A percentile compares a stretch with the other conserved stretches of the same genome.
Evolutionary conservation across 2,329 filamentous ascomycete genomes (phyloP).

Genomic region (Aspergillus quadricinctus): DNA sequence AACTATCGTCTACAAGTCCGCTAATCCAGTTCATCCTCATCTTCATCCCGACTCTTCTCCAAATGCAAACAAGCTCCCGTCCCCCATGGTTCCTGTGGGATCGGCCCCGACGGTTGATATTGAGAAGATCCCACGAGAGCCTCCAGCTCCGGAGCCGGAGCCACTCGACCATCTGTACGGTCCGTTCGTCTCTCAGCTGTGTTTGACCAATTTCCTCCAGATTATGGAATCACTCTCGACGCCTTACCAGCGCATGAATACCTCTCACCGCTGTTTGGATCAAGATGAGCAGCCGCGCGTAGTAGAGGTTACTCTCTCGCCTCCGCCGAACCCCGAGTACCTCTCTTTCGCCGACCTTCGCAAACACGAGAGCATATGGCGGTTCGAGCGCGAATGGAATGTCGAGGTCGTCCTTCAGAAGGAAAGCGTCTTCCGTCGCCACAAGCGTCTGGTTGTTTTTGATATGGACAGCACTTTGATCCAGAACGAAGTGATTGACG

Average conservation of each 20-base stretch:
- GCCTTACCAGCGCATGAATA: constrained; percentile 46
- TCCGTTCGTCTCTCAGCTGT: constrained; percentile 51
- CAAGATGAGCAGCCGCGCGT: constrained; percentile 46
- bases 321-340: constrained; percentile 46
- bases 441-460: constrained; percentile 87
- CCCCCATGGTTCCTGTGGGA: constrained; percentile 40
- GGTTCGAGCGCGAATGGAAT: constrained; percentile 85
- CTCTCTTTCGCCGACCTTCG: constrained; percentile 62
- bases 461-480: constrained; percentile 99
- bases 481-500: constrained; percentile 94
- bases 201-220: constrained; percentile 53
- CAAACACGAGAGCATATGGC: constrained; percentile 75
- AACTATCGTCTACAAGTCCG: constrained; percentile 47
- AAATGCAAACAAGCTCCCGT: constrained; percentile 35
- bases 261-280: constrained; percentile 47
- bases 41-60: constrained; percentile 46
- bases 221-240: constrained; percentile 48
- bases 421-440: constrained; percentile 68
- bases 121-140: constrained; percentile 51
- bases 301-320: constrained; percentile 50
- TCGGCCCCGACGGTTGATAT: constrained; percentile 50
- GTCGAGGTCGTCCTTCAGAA: constrained; percentile 75
- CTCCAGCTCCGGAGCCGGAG: constrained; percentile 50
- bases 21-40: constrained; percentile 40
- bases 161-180: constrained; percentile 54